A percentile compares a stretch with the other conserved stretches of the same genome.
phyloP scores from a whole-genome alignment of 352 stramenopile genomes.

The Blastocystis hominis region DNA sequence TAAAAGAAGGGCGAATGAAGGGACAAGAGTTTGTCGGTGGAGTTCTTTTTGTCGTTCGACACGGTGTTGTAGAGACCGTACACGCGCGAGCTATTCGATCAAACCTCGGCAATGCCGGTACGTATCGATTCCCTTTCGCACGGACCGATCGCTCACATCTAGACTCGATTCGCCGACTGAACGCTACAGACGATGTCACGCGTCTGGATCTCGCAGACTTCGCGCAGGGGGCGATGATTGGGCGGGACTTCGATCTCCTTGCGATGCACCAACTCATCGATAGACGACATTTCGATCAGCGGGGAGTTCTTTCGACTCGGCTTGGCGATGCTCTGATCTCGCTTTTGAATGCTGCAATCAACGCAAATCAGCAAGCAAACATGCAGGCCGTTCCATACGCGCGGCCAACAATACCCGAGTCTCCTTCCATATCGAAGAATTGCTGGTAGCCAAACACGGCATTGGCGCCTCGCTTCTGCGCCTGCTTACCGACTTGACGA shows the following conservation, averaged over 20 bases:
- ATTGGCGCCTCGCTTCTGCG: conserved; percentile 88
- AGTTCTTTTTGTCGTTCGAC: conserved; percentile 31
- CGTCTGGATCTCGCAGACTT: conserved; percentile 45
- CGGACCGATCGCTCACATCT: conserved; percentile 24
- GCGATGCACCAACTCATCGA: neutral
- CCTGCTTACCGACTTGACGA: conserved; percentile 82
- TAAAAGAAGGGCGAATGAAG: neutral
- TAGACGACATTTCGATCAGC: neutral
- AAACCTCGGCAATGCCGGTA: neutral
- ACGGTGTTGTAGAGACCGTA: conserved; percentile 45
- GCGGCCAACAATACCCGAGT: conserved; percentile 87
- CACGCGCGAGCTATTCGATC: neutral
- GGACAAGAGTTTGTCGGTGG: conserved; percentile 24
- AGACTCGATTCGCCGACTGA: neutral
- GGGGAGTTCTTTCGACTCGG: neutral
- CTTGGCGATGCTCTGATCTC: neutral
- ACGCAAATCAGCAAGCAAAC: conserved; percentile 62
- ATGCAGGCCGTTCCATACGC: conserved; percentile 81
- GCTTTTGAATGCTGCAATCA: conserved; percentile 6
- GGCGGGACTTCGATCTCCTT: conserved; percentile 1
- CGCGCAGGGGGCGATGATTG: neutral
- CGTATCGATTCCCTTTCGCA: conserved; percentile 13
- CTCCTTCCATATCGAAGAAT: conserved; percentile 95
- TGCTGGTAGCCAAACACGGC: conserved; percentile 91
- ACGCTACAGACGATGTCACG: conserved; percentile 43